A percentile compares a stretch with the other conserved stretches of the same genome.
Conservation (phyloP, 2,329 filamentous ascomycete species). For the Fusarium chaquense region DNA sequence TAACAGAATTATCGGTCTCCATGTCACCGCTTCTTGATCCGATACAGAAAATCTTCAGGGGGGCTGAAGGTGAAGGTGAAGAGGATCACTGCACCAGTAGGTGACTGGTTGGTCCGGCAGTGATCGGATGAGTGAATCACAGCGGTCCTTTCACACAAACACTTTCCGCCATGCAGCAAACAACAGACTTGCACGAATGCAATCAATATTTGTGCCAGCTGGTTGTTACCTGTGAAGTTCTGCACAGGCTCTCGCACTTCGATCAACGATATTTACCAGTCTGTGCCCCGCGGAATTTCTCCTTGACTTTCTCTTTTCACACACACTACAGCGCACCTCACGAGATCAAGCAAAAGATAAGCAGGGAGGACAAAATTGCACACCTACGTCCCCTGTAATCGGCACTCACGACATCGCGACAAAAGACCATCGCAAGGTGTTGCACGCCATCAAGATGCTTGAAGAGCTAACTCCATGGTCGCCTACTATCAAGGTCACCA, state of each 20-base stretch:
- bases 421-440: too few relatives aligned
- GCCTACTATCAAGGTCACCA: background rate
- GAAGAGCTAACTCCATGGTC: background rate
- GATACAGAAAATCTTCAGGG: background rate
- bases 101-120: background rate
- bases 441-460: background rate
- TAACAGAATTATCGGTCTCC: fast-evolving
- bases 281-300: background rate
- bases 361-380: too few relatives aligned
- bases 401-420: background rate
- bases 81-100: background rate
- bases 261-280: fast-evolving
- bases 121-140: background rate
- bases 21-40: fast-evolving
- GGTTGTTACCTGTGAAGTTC: background rate
- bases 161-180: too few relatives aligned
- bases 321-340: background rate
- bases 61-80: fast-evolving
- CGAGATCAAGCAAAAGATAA: too few relatives aligned
- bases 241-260: fast-evolving
- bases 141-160: background rate
- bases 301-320: background rate
- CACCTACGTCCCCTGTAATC: too few relatives aligned
- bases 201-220: background rate
- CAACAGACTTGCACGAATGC: background rate